A percentile compares a stretch with the other conserved stretches of the same genome.
Evolutionary conservation across 106 monocot species (phyloP).

Genomic region (Phalaenopsis aphrodite): DNA sequence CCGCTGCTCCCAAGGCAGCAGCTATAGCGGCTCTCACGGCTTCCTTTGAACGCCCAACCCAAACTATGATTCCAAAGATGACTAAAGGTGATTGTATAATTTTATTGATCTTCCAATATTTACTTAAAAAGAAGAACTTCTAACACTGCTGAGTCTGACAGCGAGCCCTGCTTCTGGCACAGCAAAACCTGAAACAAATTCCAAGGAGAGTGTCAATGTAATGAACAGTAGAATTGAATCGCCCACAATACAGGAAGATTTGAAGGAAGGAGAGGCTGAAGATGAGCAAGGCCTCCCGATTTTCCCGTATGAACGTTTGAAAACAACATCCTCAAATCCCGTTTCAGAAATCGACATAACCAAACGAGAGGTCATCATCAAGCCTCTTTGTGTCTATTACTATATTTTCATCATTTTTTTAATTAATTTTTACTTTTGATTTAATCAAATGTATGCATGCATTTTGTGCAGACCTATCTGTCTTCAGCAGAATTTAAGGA

Average conservation of each 20-base stretch:
- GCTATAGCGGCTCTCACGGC: constrained; percentile 43
- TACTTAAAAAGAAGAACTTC: not conserved
- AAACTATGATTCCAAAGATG: constrained; percentile 40
- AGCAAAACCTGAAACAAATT: constrained; percentile 29
- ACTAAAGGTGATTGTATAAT: constrained; percentile 37
- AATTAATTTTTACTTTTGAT: not conserved
- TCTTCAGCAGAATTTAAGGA: constrained; percentile 73
- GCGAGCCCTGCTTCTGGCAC: constrained; percentile 37
- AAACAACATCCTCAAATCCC: constrained; percentile 43
- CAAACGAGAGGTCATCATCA: constrained; percentile 50
- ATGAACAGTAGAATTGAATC: constrained; percentile 38
- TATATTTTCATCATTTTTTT: not conserved
- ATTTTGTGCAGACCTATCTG: constrained; percentile 62
- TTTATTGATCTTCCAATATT: not conserved
- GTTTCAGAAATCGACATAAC: constrained; percentile 69
- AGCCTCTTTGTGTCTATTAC: not conserved
- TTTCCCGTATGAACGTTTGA: constrained; percentile 81
- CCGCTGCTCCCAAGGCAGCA: constrained; percentile 31
- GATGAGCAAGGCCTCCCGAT: constrained; percentile 71
- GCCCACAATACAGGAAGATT: constrained; percentile 55
- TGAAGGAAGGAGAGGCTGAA: constrained; percentile 60
- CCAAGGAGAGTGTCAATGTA: constrained; percentile 25
- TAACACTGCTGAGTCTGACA: constrained; percentile 10
- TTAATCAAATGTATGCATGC: not conserved
- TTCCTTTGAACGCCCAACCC: constrained; percentile 42